A percentile compares a stretch with the other conserved stretches of the same genome.
Conservation (phyloP, 306 rosid genomes). For the Cucurbita maxima region DNA sequence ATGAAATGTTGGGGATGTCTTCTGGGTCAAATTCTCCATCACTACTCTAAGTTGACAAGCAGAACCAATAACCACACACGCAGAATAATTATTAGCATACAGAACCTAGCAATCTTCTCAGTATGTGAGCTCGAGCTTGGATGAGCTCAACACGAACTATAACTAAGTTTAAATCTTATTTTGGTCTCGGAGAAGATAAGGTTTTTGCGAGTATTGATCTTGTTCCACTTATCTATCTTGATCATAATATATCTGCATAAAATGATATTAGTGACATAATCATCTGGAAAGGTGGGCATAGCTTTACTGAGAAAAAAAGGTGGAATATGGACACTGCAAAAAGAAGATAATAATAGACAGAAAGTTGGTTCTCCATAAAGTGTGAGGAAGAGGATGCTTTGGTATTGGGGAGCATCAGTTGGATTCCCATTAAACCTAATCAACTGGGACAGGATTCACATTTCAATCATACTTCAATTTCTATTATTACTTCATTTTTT, state of each 20-base stretch:
- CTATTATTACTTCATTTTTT: neutral
- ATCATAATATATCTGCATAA: neutral
- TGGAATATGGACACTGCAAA: neutral
- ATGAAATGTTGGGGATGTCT: neutral
- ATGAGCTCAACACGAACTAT: neutral
- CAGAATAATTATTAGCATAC: neutral
- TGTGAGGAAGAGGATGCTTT: neutral
- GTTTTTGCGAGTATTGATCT: neutral
- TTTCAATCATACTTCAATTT: neutral
- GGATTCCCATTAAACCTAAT: neutral
- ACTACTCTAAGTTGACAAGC: neutral
- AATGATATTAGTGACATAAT: neutral
- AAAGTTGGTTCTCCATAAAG: neutral
- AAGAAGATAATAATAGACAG: neutral
- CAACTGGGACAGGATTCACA: neutral
- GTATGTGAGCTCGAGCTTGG: neutral
- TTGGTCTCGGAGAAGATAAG: neutral
- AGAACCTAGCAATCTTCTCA: neutral
- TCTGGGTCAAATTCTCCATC: slow-evolving; percentile 2
- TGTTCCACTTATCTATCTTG: neutral
- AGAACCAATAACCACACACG: neutral
- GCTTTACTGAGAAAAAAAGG: neutral
- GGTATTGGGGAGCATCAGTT: slow-evolving; percentile 1
- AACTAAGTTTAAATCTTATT: neutral
- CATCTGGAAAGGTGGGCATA: neutral